Conservation (phyloP, 768 basidiomycete genomes). For the Tricholoma matsutake region DNA sequence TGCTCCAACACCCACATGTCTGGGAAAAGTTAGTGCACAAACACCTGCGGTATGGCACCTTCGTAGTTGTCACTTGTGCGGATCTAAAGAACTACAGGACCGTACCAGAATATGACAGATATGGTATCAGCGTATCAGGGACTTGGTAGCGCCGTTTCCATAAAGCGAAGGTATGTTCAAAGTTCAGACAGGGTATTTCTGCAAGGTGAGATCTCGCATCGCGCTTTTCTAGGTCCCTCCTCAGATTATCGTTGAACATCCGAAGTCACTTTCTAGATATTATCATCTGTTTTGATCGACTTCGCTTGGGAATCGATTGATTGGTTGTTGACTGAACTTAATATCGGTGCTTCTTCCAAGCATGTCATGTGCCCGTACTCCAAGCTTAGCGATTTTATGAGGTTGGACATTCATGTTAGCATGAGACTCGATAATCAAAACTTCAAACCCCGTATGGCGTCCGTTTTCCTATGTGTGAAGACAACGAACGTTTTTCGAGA, state of each 20-base stretch:
- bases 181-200: not conserved
- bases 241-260: not conserved
- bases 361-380: not conserved
- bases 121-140: not conserved
- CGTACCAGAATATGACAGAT: not conserved
- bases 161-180: slow-evolving; percentile 6
- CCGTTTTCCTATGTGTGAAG: not conserved
- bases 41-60: not conserved
- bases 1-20: not conserved
- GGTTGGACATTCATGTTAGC: not conserved
- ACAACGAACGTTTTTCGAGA: not conserved
- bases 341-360: not conserved
- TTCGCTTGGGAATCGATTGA: not conserved
- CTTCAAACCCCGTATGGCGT: not conserved
- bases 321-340: not conserved
- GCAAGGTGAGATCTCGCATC: slow-evolving; percentile 6
- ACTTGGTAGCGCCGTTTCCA: slow-evolving; percentile 1
- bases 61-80: not conserved
- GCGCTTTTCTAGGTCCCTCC: not conserved
- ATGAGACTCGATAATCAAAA: not conserved
- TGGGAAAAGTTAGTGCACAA: not conserved
- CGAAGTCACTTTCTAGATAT: not conserved
- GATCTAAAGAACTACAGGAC: not conserved
- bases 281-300: slow-evolving; percentile 1
- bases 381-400: not conserved